Percentiles rank a stretch among this genome's conserved stretches.
Conservation (phyloP, 208 protist species). For the Trichomonas gallinae region DNA sequence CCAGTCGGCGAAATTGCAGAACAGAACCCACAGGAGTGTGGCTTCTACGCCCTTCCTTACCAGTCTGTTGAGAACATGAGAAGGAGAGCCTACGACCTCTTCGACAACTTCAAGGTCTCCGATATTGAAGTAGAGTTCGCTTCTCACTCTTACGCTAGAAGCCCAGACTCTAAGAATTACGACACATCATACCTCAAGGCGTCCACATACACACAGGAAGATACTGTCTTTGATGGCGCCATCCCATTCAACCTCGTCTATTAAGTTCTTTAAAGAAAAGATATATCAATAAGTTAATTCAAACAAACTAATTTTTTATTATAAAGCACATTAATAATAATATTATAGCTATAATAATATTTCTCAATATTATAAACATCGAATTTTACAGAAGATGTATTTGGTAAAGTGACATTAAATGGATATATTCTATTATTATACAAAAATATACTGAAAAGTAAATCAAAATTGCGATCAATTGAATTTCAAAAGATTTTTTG, state of each 20-base stretch:
- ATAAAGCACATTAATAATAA: too few species aligned
- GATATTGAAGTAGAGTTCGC: not conserved
- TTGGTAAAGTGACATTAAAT: too few species aligned
- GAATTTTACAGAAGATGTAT: too few species aligned
- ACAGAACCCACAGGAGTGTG: not conserved
- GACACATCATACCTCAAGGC: not conserved
- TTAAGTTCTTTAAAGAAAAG: not conserved
- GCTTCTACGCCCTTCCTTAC: not conserved
- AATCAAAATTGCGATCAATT: too few species aligned
- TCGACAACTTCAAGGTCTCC: conserved; percentile 13
- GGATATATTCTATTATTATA: too few species aligned
- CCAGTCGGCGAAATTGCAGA: not conserved
- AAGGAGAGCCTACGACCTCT: not conserved
- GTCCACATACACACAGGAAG: not conserved
- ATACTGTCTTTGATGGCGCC: not conserved
- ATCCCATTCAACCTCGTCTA: not conserved
- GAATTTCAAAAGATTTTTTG: too few species aligned
- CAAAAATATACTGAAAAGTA: too few species aligned
- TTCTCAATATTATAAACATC: too few species aligned
- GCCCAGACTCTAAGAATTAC: not conserved
- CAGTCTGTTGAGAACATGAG: not conserved
- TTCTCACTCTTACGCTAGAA: not conserved
- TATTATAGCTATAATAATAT: too few species aligned
- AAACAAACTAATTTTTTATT: too few species aligned
- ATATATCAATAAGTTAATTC: too few species aligned